Evolutionary conservation across 108 stramenopile species (phyloP), one percentile per base, ranked within the genome.

Genomic region (Skeletonema grethae): DNA sequence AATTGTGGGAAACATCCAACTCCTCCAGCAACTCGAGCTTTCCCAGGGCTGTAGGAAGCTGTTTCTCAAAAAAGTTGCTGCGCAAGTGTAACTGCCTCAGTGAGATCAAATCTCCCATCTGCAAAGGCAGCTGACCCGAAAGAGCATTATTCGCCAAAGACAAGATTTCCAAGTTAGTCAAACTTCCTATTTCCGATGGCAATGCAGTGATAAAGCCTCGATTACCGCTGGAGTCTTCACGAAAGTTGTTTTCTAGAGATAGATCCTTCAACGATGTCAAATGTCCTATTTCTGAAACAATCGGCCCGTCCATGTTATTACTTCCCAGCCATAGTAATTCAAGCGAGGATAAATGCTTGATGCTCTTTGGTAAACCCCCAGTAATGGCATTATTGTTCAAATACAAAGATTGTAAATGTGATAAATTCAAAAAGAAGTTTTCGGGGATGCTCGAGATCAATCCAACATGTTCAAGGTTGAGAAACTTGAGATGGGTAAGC

Each of bases 321-420:
- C 67, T 65, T 20, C 78, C 80, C 5, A 88, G 29, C 63, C 80
- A 79, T 20, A 88, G 36, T 7, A 65, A 38, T 65, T 84, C 61
- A 28, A 88, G 72, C 7, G 61, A 61, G 2, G 43, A 43, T 11
- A 85, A 46, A 15, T 63, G 31, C 24, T 53, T 39, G 32, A 88
- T 58, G 16, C 34, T 63, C 11, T 30, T 55, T 18, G 85, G 82
- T 38, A 89, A 61, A 34, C 56, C 28, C 5, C 88, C 88, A 32
- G 60, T 63, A 5, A 89, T 72, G 38, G 76, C 69, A 62, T 91
- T 91, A 53, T 81, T 65, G 57, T 87, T 79, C 64, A 91, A 62
- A 43, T 85, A 83, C 13, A 89, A 48, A 0, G 82, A 82, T 50
- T 72, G 59, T 36, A 91, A 50, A 38, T 63, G 65, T 53, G 57